phyloP scores from a whole-genome alignment of 148 eudicot species.

The Amaranthus cruentus region DNA sequence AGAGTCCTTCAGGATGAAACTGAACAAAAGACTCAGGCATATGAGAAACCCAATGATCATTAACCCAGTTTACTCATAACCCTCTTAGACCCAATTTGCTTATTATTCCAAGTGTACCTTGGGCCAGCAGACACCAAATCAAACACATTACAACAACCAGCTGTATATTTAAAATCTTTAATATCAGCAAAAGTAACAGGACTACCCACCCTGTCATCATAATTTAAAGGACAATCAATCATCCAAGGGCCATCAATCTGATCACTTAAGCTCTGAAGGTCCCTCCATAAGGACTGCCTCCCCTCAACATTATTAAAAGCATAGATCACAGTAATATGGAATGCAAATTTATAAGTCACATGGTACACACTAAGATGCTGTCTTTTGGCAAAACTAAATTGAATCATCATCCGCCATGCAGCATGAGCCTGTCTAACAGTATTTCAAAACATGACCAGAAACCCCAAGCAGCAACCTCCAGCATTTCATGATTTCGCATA shows the following conservation, averaged over 20 bases:
- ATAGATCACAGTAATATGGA: not conserved
- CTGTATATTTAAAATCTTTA: not conserved
- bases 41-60: not conserved
- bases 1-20: not conserved
- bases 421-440: no score
- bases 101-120: slow-evolving; percentile 1
- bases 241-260: slow-evolving; percentile 1
- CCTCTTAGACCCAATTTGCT: not conserved
- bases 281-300: slow-evolving; percentile 1
- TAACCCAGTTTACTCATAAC: not conserved
- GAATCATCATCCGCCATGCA: no score
- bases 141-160: not conserved
- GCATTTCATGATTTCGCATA: no score
- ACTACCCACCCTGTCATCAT: not conserved
- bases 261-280: not conserved
- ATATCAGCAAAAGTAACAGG: slow-evolving; percentile 1
- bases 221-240: not conserved
- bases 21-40: not conserved
- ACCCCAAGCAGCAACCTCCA: no score
- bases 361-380: not conserved
- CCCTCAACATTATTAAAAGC: not conserved
- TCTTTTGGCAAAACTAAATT: no score
- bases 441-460: no score
- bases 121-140: not conserved
- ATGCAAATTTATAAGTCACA: not conserved